A percentile compares a stretch with the other conserved stretches of the same genome.
phyloP scores from a whole-genome alignment of 1,139 yeast genomes.

The Pichia cactophila region DNA sequence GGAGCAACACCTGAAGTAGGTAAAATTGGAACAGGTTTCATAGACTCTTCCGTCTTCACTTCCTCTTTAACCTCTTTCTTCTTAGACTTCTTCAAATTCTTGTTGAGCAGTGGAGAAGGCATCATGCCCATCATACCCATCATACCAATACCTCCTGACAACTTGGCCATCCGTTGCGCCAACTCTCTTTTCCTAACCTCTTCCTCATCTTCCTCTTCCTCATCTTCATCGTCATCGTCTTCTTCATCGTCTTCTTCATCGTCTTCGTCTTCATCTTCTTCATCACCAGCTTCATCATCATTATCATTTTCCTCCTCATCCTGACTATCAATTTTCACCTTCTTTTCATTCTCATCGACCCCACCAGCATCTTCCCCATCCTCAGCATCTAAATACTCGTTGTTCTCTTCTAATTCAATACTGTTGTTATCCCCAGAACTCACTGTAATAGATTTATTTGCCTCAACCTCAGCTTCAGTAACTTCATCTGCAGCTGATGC shows the following conservation, averaged over 20 bases:
- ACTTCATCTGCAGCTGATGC: constrained; percentile 1
- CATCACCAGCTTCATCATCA: constrained; percentile 9
- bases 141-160: constrained; percentile 89
- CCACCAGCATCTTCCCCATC: not conserved
- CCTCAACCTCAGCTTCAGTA: not conserved
- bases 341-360: constrained; percentile 33
- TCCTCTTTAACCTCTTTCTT: constrained; percentile 16
- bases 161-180: constrained; percentile 91
- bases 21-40: constrained; percentile 25
- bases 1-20: constrained; percentile 10
- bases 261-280: constrained; percentile 18
- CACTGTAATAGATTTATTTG: not conserved
- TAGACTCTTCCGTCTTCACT: constrained; percentile 12
- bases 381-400: not conserved
- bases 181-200: constrained; percentile 72
- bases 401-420: not conserved
- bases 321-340: constrained; percentile 13
- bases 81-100: constrained; percentile 24
- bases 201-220: constrained; percentile 51
- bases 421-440: not conserved
- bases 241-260: constrained; percentile 25
- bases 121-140: constrained; percentile 73
- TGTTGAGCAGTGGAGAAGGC: constrained; percentile 36
- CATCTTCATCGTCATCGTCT: constrained; percentile 29
- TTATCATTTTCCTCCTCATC: constrained; percentile 25